phyloP scores from a whole-genome alignment of 352 stramenopile genomes.

The Phytophthora colocasiae region DNA sequence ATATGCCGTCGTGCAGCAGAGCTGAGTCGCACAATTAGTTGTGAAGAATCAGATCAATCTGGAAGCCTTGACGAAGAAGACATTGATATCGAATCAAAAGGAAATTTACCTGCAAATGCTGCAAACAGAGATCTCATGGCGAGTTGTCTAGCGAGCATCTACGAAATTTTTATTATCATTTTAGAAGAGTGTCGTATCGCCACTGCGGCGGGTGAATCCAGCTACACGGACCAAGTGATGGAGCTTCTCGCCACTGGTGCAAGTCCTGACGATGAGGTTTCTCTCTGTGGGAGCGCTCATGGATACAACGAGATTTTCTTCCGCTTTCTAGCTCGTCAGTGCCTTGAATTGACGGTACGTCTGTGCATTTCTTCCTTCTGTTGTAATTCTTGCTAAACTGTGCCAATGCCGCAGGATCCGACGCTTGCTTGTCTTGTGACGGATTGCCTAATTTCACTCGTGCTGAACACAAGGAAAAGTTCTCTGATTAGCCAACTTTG shows the following conservation, averaged over 20 bases:
- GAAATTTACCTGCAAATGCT: conserved; percentile 7
- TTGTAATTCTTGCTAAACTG: not conserved
- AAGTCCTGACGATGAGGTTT: conserved; percentile 27
- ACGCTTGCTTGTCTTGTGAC: conserved; percentile 53
- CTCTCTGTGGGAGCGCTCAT: conserved; percentile 7
- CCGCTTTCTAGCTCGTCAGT: conserved; percentile 54
- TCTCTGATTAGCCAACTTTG: conserved; percentile 57
- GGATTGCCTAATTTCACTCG: conserved; percentile 49
- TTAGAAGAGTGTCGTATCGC: conserved; percentile 45
- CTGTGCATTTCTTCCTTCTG: not conserved
- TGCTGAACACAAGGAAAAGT: conserved; percentile 52
- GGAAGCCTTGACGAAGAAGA: conserved; percentile 25
- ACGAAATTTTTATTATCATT: conserved; percentile 43
- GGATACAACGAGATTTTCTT: conserved; percentile 48
- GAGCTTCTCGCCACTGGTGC: conserved; percentile 43
- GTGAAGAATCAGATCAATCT: conserved; percentile 37
- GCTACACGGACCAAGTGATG: conserved; percentile 39
- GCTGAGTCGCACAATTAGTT: conserved; percentile 35
- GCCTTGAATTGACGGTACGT: conserved; percentile 56
- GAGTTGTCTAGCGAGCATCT: conserved; percentile 46
- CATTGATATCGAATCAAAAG: conserved; percentile 21
- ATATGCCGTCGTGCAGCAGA: conserved; percentile 42
- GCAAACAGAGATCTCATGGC: conserved; percentile 35
- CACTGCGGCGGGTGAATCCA: conserved; percentile 27
- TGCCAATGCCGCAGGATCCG: conserved; percentile 43